Conservation (phyloP, 768 basidiomycete genomes). For the Brasilioporus rufonigricans region DNA sequence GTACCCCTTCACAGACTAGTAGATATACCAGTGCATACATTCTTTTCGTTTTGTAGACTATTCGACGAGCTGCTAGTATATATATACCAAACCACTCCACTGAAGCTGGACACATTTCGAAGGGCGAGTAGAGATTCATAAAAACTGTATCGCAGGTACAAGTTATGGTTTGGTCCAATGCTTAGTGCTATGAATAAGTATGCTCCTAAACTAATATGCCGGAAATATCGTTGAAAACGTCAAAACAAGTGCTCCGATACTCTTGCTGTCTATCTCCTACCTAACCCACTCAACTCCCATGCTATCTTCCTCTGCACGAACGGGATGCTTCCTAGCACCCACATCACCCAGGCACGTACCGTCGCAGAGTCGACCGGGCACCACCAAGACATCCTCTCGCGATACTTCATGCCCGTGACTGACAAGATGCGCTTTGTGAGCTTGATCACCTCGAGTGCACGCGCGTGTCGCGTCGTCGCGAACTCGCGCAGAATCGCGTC, state of each 20-base stretch:
- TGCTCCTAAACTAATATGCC: not conserved
- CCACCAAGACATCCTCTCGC: conserved; percentile 18
- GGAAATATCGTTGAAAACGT: too few species aligned
- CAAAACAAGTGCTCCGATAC: too few species aligned
- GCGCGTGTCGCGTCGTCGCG: conserved; percentile 34
- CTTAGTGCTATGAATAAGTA: too few species aligned
- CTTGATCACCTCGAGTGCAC: conserved; percentile 42
- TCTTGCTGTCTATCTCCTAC: not conserved
- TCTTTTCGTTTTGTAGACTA: conserved; percentile 24
- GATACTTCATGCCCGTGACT: conserved; percentile 22
- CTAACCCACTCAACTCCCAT: not conserved
- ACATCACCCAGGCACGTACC: conserved; percentile 27
- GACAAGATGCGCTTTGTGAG: conserved; percentile 37
- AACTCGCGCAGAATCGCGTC: conserved; percentile 37
- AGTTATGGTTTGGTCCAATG: too few species aligned
- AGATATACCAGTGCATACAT: conserved; percentile 19
- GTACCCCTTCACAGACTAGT: conserved; percentile 11
- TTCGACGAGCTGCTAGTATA: not conserved
- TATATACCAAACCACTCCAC: not conserved
- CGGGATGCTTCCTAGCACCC: conserved; percentile 17
- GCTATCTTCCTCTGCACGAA: not conserved
- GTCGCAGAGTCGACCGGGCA: conserved; percentile 26
- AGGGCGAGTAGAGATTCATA: not conserved
- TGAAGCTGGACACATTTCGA: not conserved
- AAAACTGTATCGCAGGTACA: not conserved